phyloP scores from a whole-genome alignment of 139 green algal species.

The Zygnema cylindricum region DNA sequence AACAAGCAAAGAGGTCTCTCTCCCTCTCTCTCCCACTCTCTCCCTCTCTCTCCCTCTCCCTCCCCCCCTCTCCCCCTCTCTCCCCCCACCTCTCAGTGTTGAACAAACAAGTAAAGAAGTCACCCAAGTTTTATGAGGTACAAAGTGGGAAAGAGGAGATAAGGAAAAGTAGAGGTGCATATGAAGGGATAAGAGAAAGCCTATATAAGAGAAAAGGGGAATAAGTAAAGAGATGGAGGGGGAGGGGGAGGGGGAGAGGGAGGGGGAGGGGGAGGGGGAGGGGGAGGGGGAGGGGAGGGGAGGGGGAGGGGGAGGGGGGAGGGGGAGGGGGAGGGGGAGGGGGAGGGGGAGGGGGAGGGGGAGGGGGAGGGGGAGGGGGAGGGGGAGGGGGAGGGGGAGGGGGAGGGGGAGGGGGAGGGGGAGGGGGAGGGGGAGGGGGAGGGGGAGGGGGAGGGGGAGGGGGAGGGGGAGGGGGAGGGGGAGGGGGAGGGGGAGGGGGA shows the following conservation, averaged over 20 bases:
- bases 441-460: not conserved
- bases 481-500: not conserved
- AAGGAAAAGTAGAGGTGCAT: too few relatives aligned
- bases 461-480: not conserved
- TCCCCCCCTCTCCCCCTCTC: too few relatives aligned
- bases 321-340: not conserved
- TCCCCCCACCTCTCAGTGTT: too few relatives aligned
- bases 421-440: not conserved
- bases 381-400: not conserved
- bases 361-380: constrained; percentile 6
- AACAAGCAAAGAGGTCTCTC: too few relatives aligned
- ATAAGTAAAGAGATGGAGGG: not conserved
- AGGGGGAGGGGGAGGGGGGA: not conserved
- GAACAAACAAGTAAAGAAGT: too few relatives aligned
- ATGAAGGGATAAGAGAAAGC: too few relatives aligned
- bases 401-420: not conserved
- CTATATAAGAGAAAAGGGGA: too few relatives aligned
- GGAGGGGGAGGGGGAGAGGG: not conserved
- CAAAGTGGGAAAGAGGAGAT: too few relatives aligned
- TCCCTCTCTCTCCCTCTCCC: too few relatives aligned
- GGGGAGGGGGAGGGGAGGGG: not conserved
- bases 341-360: not conserved
- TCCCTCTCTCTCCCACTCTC: too few relatives aligned
- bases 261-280: not conserved
- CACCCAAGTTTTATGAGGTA: too few relatives aligned